Base-by-base conservation (phyloP, 441 rosid genomes). In the Lepidium campestre region DNA sequence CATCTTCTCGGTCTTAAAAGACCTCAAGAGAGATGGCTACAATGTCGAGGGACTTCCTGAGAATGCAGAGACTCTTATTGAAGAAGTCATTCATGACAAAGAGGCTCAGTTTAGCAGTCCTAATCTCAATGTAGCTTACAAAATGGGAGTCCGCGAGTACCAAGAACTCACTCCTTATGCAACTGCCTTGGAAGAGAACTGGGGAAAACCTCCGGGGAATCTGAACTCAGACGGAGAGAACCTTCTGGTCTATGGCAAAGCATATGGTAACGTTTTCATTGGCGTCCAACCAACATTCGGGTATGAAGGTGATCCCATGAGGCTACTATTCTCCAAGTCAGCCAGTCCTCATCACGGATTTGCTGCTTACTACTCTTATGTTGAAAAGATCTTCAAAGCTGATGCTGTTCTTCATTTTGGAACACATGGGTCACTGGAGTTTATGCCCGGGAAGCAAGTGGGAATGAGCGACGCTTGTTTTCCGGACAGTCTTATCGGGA, bases 381-480 rank as follows among this genome's bases (percentile, higher is more conserved):
- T 91, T 8, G 99, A 94, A 79, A 94, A 91, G 78, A 83, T 94
- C 63, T 94, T 94, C 85, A 74, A 86, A 77, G 99, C 98, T 15
- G 98, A 94, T 77, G 92, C 94, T 5, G 97, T 94, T 59, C 99
- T 94, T 53, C 99, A 94, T 45, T 94, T 94, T 31, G 99, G 99
- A 8, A 94, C 99, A 7, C 99, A 94, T 41, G 99, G 99, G 7
- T 94, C 98, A 0, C 97, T 94, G 1, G 98, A 94, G 83, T 94
- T 94, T 77, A 94, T 94, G 99, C 99, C 99, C 0, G 99, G 99
- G 61, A 94, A 94, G 78, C 99, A 94, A 84, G 99, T 94, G 71
- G 99, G 99, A 56, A 94, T 94, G 99, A 94, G 99, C 19, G 99
- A 94, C 57, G 96, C 68, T 39, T 94, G 99, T 59, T 94, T 61